These are phyloP conservation scores for Mycosarcoma mackinlayi DNA, from an alignment of 1,284 basidiomycete species.

Conservation along the genomic window DNA sequence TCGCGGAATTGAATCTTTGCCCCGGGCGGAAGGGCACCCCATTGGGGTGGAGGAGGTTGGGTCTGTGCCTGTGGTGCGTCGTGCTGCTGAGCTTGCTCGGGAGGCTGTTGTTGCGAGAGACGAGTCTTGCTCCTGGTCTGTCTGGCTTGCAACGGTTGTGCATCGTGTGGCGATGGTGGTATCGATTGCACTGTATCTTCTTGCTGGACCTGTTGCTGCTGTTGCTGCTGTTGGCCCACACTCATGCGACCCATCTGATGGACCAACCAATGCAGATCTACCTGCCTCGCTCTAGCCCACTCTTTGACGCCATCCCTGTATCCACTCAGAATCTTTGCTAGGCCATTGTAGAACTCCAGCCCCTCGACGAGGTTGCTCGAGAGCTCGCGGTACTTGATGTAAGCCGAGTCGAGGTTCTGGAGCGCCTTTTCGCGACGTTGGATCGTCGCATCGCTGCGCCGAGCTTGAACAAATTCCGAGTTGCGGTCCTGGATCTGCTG, in stretches of 20 bases:
- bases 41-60: slow-evolving; percentile 41
- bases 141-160: slow-evolving; percentile 9
- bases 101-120: slow-evolving; percentile 2
- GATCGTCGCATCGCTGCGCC: slow-evolving; percentile 80
- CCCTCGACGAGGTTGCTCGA: slow-evolving; percentile 87
- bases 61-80: not conserved
- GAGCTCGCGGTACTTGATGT: slow-evolving; percentile 89
- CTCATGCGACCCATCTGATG: slow-evolving; percentile 22
- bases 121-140: slow-evolving; percentile 14
- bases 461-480: slow-evolving; percentile 80
- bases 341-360: slow-evolving; percentile 71
- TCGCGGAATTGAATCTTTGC: slow-evolving; percentile 59
- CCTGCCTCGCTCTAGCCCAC: slow-evolving; percentile 51
- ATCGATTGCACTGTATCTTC: not conserved
- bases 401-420: slow-evolving; percentile 87
- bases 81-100: slow-evolving; percentile 3
- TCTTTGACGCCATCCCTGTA: slow-evolving; percentile 47
- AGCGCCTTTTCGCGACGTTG: slow-evolving; percentile 86
- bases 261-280: slow-evolving; percentile 41
- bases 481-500: slow-evolving; percentile 80
- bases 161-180: not conserved
- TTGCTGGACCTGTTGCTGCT: slow-evolving; percentile 4
- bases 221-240: slow-evolving; percentile 16
- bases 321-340: slow-evolving; percentile 50
- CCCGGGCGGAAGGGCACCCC: slow-evolving; percentile 56